Conservation (phyloP, 108 stramenopile species). For the Chaetoceros muelleri region DNA sequence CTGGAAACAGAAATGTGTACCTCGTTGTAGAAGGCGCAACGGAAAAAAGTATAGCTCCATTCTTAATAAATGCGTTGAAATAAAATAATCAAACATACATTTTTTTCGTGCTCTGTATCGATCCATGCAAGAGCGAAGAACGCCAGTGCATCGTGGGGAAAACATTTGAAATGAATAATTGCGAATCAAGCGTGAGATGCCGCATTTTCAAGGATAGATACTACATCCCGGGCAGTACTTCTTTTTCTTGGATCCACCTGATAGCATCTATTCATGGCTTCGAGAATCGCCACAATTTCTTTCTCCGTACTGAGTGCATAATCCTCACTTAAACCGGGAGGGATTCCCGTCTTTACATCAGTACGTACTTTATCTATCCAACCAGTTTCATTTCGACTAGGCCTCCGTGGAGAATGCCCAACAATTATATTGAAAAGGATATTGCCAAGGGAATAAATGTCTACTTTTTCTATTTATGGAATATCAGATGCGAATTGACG, state of each 20-base stretch:
- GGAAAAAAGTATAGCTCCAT: no score
- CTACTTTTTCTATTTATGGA: slow-evolving; percentile 57
- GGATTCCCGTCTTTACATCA: slow-evolving; percentile 38
- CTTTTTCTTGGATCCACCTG: slow-evolving; percentile 43
- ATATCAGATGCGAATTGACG: slow-evolving; percentile 11
- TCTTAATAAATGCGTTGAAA: no score
- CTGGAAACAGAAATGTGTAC: no score
- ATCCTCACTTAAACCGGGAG: slow-evolving; percentile 37
- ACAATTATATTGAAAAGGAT: slow-evolving; percentile 61
- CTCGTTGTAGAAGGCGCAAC: no score
- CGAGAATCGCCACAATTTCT: slow-evolving; percentile 35
- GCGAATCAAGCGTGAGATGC: no score
- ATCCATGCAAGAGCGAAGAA: no score
- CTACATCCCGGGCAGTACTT: slow-evolving; percentile 55
- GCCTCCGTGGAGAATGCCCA: slow-evolving; percentile 62
- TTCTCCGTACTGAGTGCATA: slow-evolving; percentile 33
- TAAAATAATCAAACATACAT: no score
- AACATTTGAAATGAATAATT: no score
- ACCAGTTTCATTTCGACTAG: slow-evolving; percentile 67
- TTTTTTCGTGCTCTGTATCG: no score
- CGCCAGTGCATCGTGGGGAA: no score
- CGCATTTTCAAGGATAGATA: slow-evolving; percentile 23
- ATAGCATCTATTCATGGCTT: slow-evolving; percentile 64
- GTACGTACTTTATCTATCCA: slow-evolving; percentile 44
- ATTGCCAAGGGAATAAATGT: slow-evolving; percentile 71